Base-by-base conservation (phyloP, 176 grass and related monocot genomes). In the Oropetium thomaeum region DNA sequence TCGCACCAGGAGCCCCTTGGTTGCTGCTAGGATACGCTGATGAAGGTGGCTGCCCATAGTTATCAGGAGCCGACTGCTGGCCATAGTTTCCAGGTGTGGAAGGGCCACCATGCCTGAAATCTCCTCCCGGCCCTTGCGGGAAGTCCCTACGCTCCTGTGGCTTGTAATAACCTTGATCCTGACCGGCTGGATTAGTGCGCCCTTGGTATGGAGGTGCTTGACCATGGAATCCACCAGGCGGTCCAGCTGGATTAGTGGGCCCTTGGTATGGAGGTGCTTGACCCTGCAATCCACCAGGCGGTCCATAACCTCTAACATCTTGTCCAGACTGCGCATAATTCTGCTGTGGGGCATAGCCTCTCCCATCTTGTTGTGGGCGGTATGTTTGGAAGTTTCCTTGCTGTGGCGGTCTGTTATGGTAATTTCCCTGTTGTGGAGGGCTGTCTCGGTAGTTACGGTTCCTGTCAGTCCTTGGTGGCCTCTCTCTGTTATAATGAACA, bases 401-500 rank as follows among this genome's bases (percentile, higher is more conserved):
- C 7, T 12, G 84, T 58, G 83, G 80, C 12, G 69, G 86, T 20
- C 71, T 70, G 16, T 82, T 92, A 43, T 79, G 78, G 73, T 78
- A 89, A 64, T 86, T 86, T 38, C 69, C 84, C 22, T 76, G 85
- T 13, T 66, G 69, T 14, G 52, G 80, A 62, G 90, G 70, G 20
- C 58, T 58, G 48, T 88, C 82, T 30, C 68, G 85, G 33, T 62
- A 84, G 65, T 71, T 81, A 80, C 82, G 81, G 69, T 84, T 84
- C 62, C 85, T 84, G 20, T 89, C 75, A 69, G 52, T 85, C 82
- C 88, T 87, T 27, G 75, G 81, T 58, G 81, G 89, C n/a, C n/a
- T n/a, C n/a, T n/a, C n/a, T 69, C 60, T 87, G 11, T 86, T 84
- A 60, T 90, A 98, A 69, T 92, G 89, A 78, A 88, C 73, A 54